Conservation (phyloP, 345 rosid species). For the Rubroshorea leprosula region DNA sequence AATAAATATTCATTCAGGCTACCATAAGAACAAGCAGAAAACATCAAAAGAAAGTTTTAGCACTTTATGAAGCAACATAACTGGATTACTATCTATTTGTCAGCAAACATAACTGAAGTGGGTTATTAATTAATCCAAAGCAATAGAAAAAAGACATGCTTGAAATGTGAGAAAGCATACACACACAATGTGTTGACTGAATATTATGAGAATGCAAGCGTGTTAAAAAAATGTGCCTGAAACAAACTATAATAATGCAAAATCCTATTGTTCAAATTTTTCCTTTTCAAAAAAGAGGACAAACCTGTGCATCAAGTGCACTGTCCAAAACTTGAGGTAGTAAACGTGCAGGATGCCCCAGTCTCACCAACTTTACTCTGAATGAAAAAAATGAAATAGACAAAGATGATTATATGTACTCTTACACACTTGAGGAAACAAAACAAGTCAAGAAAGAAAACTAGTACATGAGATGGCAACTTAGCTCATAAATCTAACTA, state of each 20-base stretch:
- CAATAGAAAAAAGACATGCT: background rate
- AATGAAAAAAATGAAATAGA: conserved; percentile 7
- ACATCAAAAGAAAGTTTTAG: no score
- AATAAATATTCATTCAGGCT: conserved; percentile 3
- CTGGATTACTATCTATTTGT: conserved; percentile 5
- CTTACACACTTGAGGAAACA: background rate
- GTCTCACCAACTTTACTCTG: conserved; percentile 81
- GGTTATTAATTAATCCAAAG: background rate
- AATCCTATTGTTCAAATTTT: conserved; percentile 1
- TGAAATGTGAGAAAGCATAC: no score
- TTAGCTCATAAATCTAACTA: background rate
- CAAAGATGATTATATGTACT: conserved; percentile 2
- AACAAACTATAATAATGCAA: background rate
- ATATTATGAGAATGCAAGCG: background rate
- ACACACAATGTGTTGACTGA: no score
- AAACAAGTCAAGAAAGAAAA: background rate
- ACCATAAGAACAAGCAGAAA: conserved; percentile 5
- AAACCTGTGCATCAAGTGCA: conserved; percentile 89
- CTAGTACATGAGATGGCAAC: background rate
- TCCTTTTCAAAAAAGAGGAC: background rate
- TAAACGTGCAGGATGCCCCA: conserved; percentile 95
- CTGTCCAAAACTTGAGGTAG: conserved; percentile 89
- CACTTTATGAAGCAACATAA: no score
- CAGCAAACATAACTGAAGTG: background rate
- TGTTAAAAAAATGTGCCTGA: conserved; percentile 3